Conservation (phyloP, 2,329 filamentous ascomycete species). For the Acrocalymma vagum region DNA sequence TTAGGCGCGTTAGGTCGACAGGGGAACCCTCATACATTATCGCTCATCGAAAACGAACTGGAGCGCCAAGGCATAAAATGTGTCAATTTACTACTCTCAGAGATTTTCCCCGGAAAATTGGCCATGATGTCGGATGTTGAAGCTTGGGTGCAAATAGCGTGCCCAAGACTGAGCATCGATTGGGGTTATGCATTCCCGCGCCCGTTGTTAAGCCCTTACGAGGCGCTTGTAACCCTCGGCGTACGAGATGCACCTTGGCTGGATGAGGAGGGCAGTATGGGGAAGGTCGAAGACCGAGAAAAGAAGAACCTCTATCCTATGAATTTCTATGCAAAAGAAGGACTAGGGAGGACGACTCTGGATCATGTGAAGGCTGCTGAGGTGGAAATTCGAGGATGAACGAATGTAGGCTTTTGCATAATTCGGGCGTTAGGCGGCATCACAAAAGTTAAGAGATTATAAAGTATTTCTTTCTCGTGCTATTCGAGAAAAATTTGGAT, state of each 20-base stretch:
- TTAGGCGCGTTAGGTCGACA: constrained; percentile 91
- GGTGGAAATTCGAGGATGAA: constrained; percentile 11
- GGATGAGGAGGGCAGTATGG: constrained; percentile 58
- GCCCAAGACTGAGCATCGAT: constrained; percentile 95
- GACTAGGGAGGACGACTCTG: constrained; percentile 77
- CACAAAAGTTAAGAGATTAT: too few species aligned
- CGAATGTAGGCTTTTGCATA: too few species aligned
- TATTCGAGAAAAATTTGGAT: too few species aligned
- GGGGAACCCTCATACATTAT: constrained; percentile 93
- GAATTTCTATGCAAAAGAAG: constrained; percentile 97
- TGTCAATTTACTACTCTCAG: constrained; percentile 85
- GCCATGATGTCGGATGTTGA: constrained; percentile 93
- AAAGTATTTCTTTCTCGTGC: too few species aligned
- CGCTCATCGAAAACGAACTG: constrained; percentile 82
- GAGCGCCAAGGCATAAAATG: constrained; percentile 76
- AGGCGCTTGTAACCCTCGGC: constrained; percentile 89
- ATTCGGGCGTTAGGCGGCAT: too few species aligned
- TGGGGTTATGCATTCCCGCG: constrained; percentile 97
- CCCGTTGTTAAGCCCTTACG: constrained; percentile 91
- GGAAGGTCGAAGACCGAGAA: constrained; percentile 48
- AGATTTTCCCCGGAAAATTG: constrained; percentile 96
- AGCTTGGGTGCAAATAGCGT: constrained; percentile 98
- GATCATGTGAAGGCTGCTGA: constrained; percentile 38
- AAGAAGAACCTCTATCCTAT: constrained; percentile 82
- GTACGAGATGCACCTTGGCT: constrained; percentile 73